Conservation (phyloP, 176 grass and related monocot genomes). For the Zoysia pacifica region DNA sequence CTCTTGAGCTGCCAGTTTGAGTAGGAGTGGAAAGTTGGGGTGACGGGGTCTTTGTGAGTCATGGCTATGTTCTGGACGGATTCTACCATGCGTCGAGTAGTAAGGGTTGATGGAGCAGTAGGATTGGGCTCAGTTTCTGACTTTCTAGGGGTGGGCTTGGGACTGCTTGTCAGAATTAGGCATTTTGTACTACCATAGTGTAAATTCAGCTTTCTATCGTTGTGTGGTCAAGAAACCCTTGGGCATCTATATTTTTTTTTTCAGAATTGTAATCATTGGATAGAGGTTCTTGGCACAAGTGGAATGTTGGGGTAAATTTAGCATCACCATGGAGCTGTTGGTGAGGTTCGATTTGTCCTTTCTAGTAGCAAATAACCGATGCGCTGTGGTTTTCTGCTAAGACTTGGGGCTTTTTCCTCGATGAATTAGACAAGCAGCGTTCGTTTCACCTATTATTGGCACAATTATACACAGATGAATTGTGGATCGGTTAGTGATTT, state of each 20-base stretch:
- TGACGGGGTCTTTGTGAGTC: background rate
- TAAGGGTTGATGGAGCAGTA: background rate
- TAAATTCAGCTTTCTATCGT: background rate
- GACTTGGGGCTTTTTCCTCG: conserved; percentile 12
- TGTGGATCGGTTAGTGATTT: background rate
- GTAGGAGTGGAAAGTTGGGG: background rate
- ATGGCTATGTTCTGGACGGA: conserved; percentile 1
- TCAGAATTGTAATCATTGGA: background rate
- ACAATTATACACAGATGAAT: conserved; percentile 20
- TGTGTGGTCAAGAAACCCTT: conserved; percentile 15
- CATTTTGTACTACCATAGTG: background rate
- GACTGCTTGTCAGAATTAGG: background rate
- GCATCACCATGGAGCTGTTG: background rate
- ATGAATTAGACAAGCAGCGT: conserved; percentile 15
- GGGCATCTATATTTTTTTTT: background rate
- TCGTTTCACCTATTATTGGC: background rate
- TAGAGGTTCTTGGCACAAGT: background rate
- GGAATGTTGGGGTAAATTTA: conserved; percentile 10
- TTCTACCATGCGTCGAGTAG: background rate
- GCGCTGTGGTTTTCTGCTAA: conserved; percentile 23
- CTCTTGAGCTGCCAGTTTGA: background rate
- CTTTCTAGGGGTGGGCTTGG: background rate
- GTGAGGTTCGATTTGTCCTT: background rate
- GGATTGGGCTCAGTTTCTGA: conserved; percentile 1
- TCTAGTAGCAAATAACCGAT: background rate